These are phyloP conservation scores for Pterulicium gracile DNA, from an alignment of 1,284 basidiomycete genomes.

Conservation along the genomic window DNA sequence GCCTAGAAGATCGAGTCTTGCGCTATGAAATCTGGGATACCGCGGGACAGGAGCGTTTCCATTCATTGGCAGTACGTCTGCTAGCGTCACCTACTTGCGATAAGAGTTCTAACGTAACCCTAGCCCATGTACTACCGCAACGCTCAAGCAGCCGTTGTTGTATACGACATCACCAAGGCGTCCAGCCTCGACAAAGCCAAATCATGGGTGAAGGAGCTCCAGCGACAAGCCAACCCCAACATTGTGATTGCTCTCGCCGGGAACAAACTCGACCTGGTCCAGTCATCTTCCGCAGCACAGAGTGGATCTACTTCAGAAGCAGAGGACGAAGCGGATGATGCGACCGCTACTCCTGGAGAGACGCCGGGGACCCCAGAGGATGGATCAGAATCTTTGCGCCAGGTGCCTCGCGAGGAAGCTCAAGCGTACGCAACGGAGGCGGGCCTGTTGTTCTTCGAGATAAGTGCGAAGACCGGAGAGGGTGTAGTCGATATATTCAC, in stretches of 20 bases:
- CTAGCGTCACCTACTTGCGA: conserved; percentile 7
- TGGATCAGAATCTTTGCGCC: conserved; percentile 67
- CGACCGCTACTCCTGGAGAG: conserved; percentile 77
- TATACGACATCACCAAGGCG: conserved; percentile 94
- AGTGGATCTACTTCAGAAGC: conserved; percentile 38
- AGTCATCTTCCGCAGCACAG: conserved; percentile 39
- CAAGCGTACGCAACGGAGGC: conserved; percentile 93
- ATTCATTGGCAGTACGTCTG: conserved; percentile 70
- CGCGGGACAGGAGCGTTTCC: conserved; percentile 91
- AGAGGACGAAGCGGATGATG: conserved; percentile 79
- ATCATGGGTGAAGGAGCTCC: conserved; percentile 99
- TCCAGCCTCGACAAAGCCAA: conserved; percentile 97
- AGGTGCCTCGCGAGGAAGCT: conserved; percentile 90
- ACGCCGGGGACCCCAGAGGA: conserved; percentile 33
- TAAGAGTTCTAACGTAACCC: conserved; percentile 9
- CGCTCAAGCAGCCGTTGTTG: conserved; percentile 95
- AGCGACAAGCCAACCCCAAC: conserved; percentile 97
- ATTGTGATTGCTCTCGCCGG: conserved; percentile 97
- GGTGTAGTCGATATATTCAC: conserved; percentile 97
- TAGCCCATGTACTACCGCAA: conserved; percentile 99
- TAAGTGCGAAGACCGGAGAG: conserved; percentile 95
- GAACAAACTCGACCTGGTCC: conserved; percentile 93
- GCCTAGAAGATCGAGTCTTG: conserved; percentile 83
- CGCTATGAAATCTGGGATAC: conserved; percentile 98
- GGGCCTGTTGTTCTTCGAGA: conserved; percentile 94